Conservation (phyloP, 768 basidiomycete species). For the Kwoniella dendrophila region DNA sequence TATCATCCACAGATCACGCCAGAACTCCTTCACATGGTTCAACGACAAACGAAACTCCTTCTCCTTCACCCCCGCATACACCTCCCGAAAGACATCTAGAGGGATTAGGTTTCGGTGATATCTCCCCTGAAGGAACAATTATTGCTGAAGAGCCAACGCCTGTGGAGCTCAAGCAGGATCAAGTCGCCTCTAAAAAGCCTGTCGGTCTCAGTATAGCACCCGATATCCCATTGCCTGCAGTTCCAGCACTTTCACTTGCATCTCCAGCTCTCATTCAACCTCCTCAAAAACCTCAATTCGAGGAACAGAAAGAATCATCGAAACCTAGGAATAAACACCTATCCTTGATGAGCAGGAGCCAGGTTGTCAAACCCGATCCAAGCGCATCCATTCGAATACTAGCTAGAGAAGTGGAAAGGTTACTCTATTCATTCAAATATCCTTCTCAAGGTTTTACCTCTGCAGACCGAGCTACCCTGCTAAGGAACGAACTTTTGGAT, state of each 20-base stretch:
- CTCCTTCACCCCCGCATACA: constrained; percentile 47
- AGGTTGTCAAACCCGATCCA: constrained; percentile 28
- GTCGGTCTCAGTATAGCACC: constrained; percentile 31
- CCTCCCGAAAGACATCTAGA: constrained; percentile 29
- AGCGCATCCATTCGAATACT: constrained; percentile 15
- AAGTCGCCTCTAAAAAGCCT: constrained; percentile 14
- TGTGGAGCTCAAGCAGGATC: not conserved
- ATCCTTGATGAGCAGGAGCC: constrained; percentile 62
- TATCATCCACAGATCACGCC: constrained; percentile 38
- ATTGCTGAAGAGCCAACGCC: constrained; percentile 2
- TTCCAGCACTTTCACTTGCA: not conserved
- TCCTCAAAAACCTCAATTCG: constrained; percentile 58
- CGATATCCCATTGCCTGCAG: constrained; percentile 39
- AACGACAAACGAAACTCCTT: constrained; percentile 38
- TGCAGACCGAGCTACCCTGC: constrained; percentile 48
- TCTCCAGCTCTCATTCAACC: constrained; percentile 41
- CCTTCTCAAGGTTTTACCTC: constrained; percentile 31
- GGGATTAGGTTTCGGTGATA: constrained; percentile 22
- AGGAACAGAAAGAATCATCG: constrained; percentile 70
- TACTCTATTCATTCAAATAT: constrained; percentile 38
- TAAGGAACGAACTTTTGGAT: constrained; percentile 53
- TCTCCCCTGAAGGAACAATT: constrained; percentile 2
- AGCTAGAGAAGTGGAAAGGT: constrained; percentile 29
- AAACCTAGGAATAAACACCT: constrained; percentile 84
- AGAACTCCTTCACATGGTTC: constrained; percentile 43